Evolutionary conservation across 2,329 filamentous ascomycete genomes (phyloP), one percentile per base, ranked within the genome.

Genomic region (Fusarium metavorans): DNA sequence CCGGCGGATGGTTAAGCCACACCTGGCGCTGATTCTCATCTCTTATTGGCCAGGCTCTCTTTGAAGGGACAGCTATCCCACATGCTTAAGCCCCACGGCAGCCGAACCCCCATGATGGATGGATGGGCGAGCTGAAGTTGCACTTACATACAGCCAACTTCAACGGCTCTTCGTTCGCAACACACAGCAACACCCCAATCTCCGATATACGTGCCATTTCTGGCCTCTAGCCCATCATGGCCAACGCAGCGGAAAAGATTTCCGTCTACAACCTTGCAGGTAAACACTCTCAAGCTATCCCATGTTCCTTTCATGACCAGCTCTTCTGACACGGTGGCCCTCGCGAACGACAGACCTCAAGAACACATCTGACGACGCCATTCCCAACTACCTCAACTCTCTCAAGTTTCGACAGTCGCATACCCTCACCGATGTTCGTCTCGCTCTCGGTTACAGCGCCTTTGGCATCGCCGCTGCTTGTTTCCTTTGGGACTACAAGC

Each of bases 321-420:
- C 7, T 35, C 68, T 76, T 71, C 76, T 79, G 70, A 79, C 77
- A 79, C 77, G 58, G 72, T 79, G 77, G 76, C 77, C 72, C 64
- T 73, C 48, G 56, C 69, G 52, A 67, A 61, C 54, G 18, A 52
- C 66, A 97, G 97, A 98, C 82, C 92, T 99, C 74, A 98, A 98
- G 85, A 97, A 97, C 86, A 97, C 95, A 43, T 95, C 94, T 76
- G 97, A 99, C 86, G 97, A 99, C 85, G 95, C 95, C 67, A 92
- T 99, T 70, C 92, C 94, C 68, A 95, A 97, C 85, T 98, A 98
- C 87, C 92, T 99, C 73, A 96, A 94, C 84, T 94, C 92, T 35
- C 91, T 98, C 82, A 92, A 88, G 76, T 98, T 98, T 87, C 89
- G 86, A 73, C 95, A 97, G 84, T 92, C 93, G 74, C 93, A 98